Evolutionary conservation across 140 eudicot species (phyloP).

Genomic region (Ambrosia hybrid): DNA sequence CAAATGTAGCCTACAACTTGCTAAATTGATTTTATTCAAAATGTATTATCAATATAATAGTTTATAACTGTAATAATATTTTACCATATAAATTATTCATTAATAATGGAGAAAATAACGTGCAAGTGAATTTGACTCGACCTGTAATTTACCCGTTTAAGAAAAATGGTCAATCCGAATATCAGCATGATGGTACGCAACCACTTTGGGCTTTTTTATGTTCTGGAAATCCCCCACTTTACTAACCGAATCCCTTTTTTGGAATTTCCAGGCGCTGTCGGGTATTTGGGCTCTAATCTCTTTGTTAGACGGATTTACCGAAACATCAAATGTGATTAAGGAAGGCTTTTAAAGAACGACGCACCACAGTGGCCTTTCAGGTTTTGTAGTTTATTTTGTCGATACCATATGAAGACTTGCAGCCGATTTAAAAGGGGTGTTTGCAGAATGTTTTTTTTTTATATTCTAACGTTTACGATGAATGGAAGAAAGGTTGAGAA

Average conservation of each 20-base stretch:
- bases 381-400: constrained; percentile 42
- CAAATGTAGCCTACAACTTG: background rate
- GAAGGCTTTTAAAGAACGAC: background rate
- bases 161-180: no score
- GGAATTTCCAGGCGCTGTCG: constrained; percentile 73
- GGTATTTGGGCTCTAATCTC: constrained; percentile 76
- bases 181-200: background rate
- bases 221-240: background rate
- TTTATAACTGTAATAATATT: background rate
- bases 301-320: constrained; percentile 89
- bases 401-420: constrained; percentile 23
- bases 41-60: background rate
- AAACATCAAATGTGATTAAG: constrained; percentile 81
- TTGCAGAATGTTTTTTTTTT: constrained; percentile 25
- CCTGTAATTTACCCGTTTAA: background rate
- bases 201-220: background rate
- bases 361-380: constrained; percentile 26
- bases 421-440: constrained; percentile 16
- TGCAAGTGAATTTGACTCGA: background rate
- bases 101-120: background rate
- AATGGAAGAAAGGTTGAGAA: constrained; percentile 36
- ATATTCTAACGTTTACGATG: constrained; percentile 17
- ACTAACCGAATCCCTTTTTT: background rate
- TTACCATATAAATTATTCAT: background rate
- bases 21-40: background rate